Evolutionary conservation across 306 rosid genomes (phyloP), one percentile per base, ranked within the genome.

Genomic region (Dryas octopetala): DNA sequence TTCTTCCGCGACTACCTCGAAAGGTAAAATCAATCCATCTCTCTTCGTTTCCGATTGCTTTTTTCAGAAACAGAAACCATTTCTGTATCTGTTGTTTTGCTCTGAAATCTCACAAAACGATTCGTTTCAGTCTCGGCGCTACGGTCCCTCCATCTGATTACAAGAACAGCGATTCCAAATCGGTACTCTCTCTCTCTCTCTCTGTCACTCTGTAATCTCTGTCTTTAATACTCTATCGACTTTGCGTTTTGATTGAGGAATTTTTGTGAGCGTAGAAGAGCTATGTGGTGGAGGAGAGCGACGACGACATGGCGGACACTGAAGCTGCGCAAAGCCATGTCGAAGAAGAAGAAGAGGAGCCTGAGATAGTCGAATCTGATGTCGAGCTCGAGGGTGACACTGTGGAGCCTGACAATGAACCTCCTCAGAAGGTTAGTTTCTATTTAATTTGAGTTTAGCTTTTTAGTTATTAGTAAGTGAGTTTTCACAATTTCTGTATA

Each of bases 1-100:
- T 92, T 92, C 86, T 92, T 92, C 94, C 96, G 98, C 77, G 98
- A 92, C 13, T 92, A 88, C 55, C 87, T 92, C 57, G 88, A 90
- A 60, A 92, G 96, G 98, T 90, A 59, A 59, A 62, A 16, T 49
- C 16, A 8, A 26, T 76, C 66, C 77, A 64, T 60, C 47, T 26
- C 48, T 38, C 51, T 54, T 5, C 5, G 3, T 4, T 43, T 11
- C 55, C 26, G 0, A 6, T 58, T 72, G 13, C 6, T n/a, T 12
- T 47, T 1, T 44, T 44, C 26, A 32, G 38, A 32, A 32, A 5
- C 26, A n/a, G 13, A 26, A 43, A 10, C 15, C n/a, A 12, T 9
- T 47, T 66, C 23, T 15, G 4, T 8, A 26, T 19, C 0, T 44
- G 2, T 68, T 44, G 1, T 68, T 72, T 9, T 4, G 12, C 15